phyloP scores from a whole-genome alignment of 2,329 filamentous ascomycete species.

The Chaetomiaceae sp. region DNA sequence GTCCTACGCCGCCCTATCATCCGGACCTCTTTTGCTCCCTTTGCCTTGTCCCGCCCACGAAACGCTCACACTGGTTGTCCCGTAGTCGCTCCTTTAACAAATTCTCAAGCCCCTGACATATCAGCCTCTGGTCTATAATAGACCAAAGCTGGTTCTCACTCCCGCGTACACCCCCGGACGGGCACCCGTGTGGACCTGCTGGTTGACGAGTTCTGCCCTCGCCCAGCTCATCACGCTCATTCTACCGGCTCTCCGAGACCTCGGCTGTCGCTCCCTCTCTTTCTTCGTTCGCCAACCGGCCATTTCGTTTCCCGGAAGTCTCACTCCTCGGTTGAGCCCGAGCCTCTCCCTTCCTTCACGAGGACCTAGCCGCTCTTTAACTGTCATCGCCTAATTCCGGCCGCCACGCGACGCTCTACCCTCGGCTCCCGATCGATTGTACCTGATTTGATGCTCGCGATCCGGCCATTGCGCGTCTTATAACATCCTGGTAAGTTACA shows the following conservation, averaged over 20 bases:
- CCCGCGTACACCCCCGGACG: constrained; percentile 39
- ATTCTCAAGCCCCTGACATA: constrained; percentile 40
- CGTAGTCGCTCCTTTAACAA: constrained; percentile 50
- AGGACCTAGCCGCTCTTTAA: constrained; percentile 11
- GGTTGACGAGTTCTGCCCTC: constrained; percentile 42
- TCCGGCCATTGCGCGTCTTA: constrained; percentile 33
- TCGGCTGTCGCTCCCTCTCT: constrained; percentile 23
- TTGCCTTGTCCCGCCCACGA: constrained; percentile 43
- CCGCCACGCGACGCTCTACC: constrained; percentile 18
- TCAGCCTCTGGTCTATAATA: constrained; percentile 41
- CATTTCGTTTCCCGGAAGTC: constrained; percentile 29
- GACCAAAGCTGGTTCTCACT: constrained; percentile 53
- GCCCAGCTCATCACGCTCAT: constrained; percentile 33
- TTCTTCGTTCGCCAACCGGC: constrained; percentile 18
- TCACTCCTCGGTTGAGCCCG: constrained; percentile 36
- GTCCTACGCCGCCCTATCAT: constrained; percentile 48
- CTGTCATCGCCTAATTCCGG: constrained; percentile 3
- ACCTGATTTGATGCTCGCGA: constrained; percentile 29
- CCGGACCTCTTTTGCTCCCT: constrained; percentile 38
- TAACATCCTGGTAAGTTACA: constrained; percentile 40
- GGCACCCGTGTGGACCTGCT: constrained; percentile 35
- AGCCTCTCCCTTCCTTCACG: constrained; percentile 23
- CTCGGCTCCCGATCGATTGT: constrained; percentile 27
- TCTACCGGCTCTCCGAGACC: constrained; percentile 24
- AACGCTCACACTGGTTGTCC: constrained; percentile 34